Evolutionary conservation across 306 rosid genomes (phyloP).

Genomic region (Medicago lupulina): DNA sequence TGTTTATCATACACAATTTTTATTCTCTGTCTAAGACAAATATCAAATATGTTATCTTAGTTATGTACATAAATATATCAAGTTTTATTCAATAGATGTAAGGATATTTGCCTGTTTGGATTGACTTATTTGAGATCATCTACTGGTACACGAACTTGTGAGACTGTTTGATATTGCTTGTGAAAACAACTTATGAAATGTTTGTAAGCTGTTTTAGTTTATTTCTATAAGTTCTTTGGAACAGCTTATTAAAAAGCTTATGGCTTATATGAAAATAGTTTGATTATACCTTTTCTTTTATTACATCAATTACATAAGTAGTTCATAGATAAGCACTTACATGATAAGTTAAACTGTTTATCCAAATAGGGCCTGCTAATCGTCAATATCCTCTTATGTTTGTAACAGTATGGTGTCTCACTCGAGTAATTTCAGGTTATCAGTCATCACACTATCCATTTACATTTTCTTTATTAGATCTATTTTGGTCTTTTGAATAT

Average conservation of each 20-base stretch:
- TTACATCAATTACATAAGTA: too few species aligned
- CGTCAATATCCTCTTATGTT: neutral
- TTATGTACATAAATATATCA: conserved; percentile 14
- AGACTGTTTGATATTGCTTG: neutral
- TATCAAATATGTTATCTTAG: conserved; percentile 16
- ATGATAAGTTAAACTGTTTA: neutral
- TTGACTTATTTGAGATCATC: neutral
- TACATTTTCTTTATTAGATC: neutral
- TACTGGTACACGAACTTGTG: neutral
- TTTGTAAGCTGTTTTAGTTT: neutral
- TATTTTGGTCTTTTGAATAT: conserved; percentile 11
- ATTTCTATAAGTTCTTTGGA: neutral
- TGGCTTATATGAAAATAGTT: neutral
- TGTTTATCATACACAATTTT: conserved; percentile 33
- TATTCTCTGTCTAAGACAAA: conserved; percentile 33
- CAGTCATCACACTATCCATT: neutral
- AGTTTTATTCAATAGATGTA: conserved; percentile 15
- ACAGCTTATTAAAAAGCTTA: neutral
- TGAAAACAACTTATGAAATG: neutral
- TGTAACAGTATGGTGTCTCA: neutral
- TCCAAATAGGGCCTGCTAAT: neutral
- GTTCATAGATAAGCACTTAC: neutral
- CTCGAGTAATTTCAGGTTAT: neutral
- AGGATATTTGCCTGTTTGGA: conserved; percentile 16
- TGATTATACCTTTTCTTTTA: neutral